A percentile compares a stretch with the other conserved stretches of the same genome.
Conservation (phyloP, 306 rosid genomes). For the Castanea crenata region DNA sequence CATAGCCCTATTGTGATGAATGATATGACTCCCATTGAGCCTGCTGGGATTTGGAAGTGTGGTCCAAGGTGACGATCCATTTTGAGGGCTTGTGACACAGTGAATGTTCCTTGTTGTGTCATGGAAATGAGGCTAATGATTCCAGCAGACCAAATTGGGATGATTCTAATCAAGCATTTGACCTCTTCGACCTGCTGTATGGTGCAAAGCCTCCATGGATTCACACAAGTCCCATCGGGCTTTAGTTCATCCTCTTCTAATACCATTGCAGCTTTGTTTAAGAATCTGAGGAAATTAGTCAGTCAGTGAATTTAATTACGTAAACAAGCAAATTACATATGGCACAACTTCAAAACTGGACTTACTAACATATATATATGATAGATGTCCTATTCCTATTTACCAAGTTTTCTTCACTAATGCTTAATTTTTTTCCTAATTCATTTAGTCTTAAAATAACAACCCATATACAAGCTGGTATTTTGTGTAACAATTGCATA, state of each 20-base stretch:
- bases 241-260: conserved; percentile 44
- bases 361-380: not conserved
- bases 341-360: not conserved
- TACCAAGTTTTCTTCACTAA: too few species aligned
- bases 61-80: conserved; percentile 76
- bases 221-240: conserved; percentile 42
- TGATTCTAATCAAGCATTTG: conserved; percentile 42
- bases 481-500: too few species aligned
- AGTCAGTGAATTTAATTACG: not conserved
- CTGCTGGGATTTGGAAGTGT: conserved; percentile 65
- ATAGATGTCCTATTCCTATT: too few species aligned
- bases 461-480: too few species aligned
- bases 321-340: not conserved
- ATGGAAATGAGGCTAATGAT: conserved; percentile 38
- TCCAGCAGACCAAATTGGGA: conserved; percentile 58
- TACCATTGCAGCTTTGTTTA: conserved; percentile 57
- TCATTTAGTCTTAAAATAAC: too few species aligned
- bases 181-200: conserved; percentile 72
- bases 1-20: conserved; percentile 40
- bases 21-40: conserved; percentile 55
- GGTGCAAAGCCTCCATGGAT: conserved; percentile 53
- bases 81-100: conserved; percentile 60
- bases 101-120: conserved; percentile 52
- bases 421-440: too few species aligned
- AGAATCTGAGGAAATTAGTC: conserved; percentile 16